These are phyloP conservation scores for Bremia lactucae DNA, from an alignment of 352 stramenopile species.

Conservation along the genomic window DNA sequence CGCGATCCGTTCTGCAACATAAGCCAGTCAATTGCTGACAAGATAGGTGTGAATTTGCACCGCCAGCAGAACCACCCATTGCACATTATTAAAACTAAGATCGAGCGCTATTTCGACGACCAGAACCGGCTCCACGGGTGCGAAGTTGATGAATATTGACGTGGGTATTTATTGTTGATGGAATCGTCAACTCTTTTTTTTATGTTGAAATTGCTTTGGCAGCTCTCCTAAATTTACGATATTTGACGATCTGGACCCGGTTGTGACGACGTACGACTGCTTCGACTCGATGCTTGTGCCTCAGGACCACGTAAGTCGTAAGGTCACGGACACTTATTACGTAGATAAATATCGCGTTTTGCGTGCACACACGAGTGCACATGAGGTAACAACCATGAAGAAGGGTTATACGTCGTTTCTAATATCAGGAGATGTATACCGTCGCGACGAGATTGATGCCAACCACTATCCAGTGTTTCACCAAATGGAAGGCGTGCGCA, in stretches of 20 bases:
- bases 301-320: slow-evolving; percentile 82
- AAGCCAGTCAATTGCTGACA: slow-evolving; percentile 67
- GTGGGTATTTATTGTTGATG: slow-evolving; percentile 1
- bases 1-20: slow-evolving; percentile 85
- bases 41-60: slow-evolving; percentile 86
- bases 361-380: slow-evolving; percentile 86
- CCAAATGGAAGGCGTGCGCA: slow-evolving; percentile 96
- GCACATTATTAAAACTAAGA: slow-evolving; percentile 90
- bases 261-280: slow-evolving; percentile 83
- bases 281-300: slow-evolving; percentile 90
- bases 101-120: slow-evolving; percentile 84
- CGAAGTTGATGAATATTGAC: background rate
- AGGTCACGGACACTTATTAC: slow-evolving; percentile 87
- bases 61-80: slow-evolving; percentile 77
- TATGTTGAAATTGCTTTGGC: background rate
- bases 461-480: slow-evolving; percentile 99
- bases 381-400: slow-evolving; percentile 89
- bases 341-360: slow-evolving; percentile 73
- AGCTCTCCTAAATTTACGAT: slow-evolving; percentile 71
- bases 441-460: slow-evolving; percentile 97
- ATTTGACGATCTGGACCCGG: slow-evolving; percentile 79
- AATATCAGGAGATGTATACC: slow-evolving; percentile 93
- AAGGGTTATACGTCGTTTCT: slow-evolving; percentile 87
- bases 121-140: slow-evolving; percentile 51
- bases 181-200: too few species aligned